These are phyloP conservation scores for Penicillium glabrum DNA, from an alignment of 2,329 filamentous ascomycete genomes.

Conservation along the genomic window DNA sequence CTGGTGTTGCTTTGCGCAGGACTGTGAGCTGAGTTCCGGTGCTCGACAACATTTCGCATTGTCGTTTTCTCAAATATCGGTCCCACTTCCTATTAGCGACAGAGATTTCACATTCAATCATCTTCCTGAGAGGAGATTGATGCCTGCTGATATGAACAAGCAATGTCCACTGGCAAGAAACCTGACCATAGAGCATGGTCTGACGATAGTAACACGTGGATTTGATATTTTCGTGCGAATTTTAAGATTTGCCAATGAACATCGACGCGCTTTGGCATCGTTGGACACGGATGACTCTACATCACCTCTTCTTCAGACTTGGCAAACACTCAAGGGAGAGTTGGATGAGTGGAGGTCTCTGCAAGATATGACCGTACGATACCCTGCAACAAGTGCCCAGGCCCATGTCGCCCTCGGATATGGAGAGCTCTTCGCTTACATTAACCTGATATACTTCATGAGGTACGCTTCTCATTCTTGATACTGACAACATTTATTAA, in stretches of 20 bases:
- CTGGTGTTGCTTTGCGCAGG: conserved; percentile 40
- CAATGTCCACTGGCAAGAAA: conserved; percentile 17
- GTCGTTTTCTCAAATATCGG: conserved; percentile 38
- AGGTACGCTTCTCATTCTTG: conserved; percentile 21
- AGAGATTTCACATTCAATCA: conserved; percentile 37
- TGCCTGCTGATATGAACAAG: conserved; percentile 30
- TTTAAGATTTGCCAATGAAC: conserved; percentile 37
- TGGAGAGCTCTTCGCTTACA: conserved; percentile 39
- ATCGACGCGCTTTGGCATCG: conserved; percentile 28
- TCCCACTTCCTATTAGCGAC: conserved; percentile 37
- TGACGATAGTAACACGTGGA: conserved; percentile 37
- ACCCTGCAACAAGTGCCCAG: conserved; percentile 34
- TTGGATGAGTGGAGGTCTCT: conserved; percentile 37
- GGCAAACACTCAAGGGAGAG: conserved; percentile 32
- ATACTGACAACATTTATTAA: neutral
- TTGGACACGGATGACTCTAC: conserved; percentile 14
- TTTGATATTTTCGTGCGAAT: conserved; percentile 41
- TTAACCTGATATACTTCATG: conserved; percentile 40
- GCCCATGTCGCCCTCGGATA: conserved; percentile 37
- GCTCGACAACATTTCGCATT: conserved; percentile 39
- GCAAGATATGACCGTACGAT: conserved; percentile 34
- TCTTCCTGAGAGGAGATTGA: conserved; percentile 22
- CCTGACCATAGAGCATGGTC: conserved; percentile 33
- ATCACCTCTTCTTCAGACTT: conserved; percentile 23
- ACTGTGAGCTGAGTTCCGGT: conserved; percentile 38